phyloP scores from a whole-genome alignment of 345 rosid genomes.

The Erucastrum elatum region DNA sequence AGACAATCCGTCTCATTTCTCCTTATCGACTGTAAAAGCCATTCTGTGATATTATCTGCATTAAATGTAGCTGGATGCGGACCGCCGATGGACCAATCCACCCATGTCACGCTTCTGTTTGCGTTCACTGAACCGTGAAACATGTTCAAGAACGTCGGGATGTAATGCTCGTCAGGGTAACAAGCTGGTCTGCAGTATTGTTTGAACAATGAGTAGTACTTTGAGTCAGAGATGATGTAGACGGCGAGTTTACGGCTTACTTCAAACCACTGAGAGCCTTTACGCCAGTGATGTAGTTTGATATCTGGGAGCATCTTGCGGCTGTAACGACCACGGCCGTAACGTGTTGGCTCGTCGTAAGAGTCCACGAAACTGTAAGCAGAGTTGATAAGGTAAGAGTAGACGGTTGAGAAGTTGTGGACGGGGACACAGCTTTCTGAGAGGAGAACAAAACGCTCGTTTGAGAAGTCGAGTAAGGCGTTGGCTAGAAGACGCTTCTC shows the following conservation, averaged over 20 bases:
- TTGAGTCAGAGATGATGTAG: conserved; percentile 62
- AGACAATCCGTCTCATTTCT: conserved; percentile 61
- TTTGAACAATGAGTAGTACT: conserved; percentile 65
- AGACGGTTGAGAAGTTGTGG: conserved; percentile 72
- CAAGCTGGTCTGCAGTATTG: conserved; percentile 84
- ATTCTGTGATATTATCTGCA: conserved; percentile 53
- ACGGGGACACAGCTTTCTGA: conserved; percentile 96
- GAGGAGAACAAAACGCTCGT: conserved; percentile 84
- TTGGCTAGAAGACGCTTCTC: conserved; percentile 91
- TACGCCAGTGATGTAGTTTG: conserved; percentile 78
- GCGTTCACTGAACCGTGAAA: conserved; percentile 67
- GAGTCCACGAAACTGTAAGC: conserved; percentile 76
- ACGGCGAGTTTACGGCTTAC: conserved; percentile 68
- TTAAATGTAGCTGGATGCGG: conserved; percentile 83
- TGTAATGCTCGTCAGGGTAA: conserved; percentile 91
- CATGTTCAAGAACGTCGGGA: conserved; percentile 79
- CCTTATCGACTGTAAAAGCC: conserved; percentile 62
- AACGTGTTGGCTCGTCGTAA: conserved; percentile 82
- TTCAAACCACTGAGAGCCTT: conserved; percentile 97
- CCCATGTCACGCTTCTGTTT: conserved; percentile 83
- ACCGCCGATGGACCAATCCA: conserved; percentile 80
- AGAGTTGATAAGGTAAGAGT: conserved; percentile 71
- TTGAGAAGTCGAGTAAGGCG: conserved; percentile 78
- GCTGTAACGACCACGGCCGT: conserved; percentile 89
- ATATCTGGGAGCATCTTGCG: conserved; percentile 82